Conservation (phyloP, 371 early-diverging fungal genomes). For the Mortierella polycephala region DNA sequence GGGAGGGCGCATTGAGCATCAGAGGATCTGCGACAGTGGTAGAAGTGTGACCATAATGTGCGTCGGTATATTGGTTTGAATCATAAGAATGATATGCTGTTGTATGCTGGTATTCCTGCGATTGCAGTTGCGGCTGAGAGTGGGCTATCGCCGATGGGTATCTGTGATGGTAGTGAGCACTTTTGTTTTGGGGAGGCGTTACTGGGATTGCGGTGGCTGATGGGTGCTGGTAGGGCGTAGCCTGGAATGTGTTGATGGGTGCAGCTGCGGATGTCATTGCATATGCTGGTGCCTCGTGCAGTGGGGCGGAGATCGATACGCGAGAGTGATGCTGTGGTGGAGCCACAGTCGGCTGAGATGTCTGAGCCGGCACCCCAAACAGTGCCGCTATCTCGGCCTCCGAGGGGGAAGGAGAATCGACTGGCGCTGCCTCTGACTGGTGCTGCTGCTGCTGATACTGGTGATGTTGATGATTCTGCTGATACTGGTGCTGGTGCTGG, state of each 20-base stretch:
- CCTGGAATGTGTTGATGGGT: neutral
- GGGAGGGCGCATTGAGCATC: constrained; percentile 19
- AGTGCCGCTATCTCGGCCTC: constrained; percentile 48
- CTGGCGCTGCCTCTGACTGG: neutral
- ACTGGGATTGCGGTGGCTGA: neutral
- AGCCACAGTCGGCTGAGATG: neutral
- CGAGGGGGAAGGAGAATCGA: constrained; percentile 12
- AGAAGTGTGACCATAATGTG: constrained; percentile 12
- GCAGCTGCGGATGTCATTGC: constrained; percentile 9
- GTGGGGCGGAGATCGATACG: too few relatives aligned
- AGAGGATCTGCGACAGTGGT: constrained; percentile 16
- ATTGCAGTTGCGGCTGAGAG: constrained; percentile 10
- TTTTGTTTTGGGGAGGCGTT: neutral
- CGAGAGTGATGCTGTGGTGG: constrained; percentile 12
- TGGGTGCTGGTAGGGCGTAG: neutral
- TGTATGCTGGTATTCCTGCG: constrained; percentile 2
- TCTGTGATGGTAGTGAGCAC: neutral
- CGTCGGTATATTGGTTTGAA: constrained; percentile 13
- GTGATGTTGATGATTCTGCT: constrained; percentile 1
- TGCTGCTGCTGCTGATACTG: constrained; percentile 6
- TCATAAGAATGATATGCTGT: constrained; percentile 20
- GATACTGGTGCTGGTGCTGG: constrained; percentile 2
- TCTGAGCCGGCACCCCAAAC: constrained; percentile 26
- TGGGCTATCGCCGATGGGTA: neutral
- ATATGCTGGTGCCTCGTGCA: too few relatives aligned